phyloP scores from a whole-genome alignment of 108 stramenopile genomes.

The Skeletonema potamos region DNA sequence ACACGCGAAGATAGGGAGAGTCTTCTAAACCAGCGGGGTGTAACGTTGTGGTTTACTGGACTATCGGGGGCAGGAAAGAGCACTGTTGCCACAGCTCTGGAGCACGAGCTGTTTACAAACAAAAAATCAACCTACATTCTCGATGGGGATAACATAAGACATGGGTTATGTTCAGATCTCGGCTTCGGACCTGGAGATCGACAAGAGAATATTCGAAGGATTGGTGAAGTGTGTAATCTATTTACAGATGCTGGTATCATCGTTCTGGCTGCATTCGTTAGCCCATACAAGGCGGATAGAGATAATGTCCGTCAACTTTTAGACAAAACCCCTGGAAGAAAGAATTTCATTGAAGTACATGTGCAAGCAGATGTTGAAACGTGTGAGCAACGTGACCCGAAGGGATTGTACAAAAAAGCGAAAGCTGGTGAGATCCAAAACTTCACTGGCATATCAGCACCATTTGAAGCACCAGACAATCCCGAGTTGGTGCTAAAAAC shows the following conservation, averaged over 20 bases:
- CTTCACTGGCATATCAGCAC: conserved; percentile 85
- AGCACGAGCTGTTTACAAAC: conserved; percentile 20
- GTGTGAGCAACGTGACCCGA: conserved; percentile 86
- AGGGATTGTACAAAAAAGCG: conserved; percentile 85
- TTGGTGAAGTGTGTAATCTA: conserved; percentile 85
- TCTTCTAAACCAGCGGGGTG: conserved; percentile 39
- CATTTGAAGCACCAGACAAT: conserved; percentile 82
- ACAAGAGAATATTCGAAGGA: conserved; percentile 89
- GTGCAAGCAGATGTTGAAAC: conserved; percentile 76
- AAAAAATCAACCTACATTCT: conserved; percentile 51
- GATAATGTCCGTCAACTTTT: conserved; percentile 62
- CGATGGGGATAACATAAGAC: conserved; percentile 88
- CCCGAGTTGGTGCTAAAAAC: conserved; percentile 74
- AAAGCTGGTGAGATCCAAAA: conserved; percentile 83
- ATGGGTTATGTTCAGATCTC: conserved; percentile 82
- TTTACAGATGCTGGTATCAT: conserved; percentile 90
- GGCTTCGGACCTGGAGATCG: conserved; percentile 85
- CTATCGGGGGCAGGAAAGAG: conserved; percentile 58
- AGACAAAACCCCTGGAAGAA: conserved; percentile 28
- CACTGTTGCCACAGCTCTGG: conserved; percentile 55
- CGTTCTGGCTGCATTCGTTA: conserved; percentile 88
- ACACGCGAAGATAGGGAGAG: conserved; percentile 37
- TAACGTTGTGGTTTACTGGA: conserved; percentile 63
- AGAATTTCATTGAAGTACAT: conserved; percentile 82
- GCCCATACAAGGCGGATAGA: conserved; percentile 82